phyloP scores from a whole-genome alignment of 768 basidiomycete genomes.

The Tricholomella constricta region DNA sequence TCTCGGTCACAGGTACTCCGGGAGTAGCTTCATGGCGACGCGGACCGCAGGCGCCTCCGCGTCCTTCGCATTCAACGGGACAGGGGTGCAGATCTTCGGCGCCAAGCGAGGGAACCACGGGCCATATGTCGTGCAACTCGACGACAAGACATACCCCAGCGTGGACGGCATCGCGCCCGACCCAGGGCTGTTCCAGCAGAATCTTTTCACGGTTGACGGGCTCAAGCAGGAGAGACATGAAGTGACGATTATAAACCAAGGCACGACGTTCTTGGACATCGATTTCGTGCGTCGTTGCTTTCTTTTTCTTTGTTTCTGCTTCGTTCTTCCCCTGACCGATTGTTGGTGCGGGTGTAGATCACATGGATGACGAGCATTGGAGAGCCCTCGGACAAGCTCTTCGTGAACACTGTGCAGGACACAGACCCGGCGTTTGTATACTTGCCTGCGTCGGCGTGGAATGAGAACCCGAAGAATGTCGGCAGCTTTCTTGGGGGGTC shows the following conservation, averaged over 20 bases:
- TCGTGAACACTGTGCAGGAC: conserved; percentile 34
- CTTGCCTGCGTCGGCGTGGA: conserved; percentile 34
- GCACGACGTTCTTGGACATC: conserved; percentile 39
- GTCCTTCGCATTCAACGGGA: conserved; percentile 51
- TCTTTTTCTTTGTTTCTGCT: background rate
- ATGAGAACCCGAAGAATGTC: conserved; percentile 27
- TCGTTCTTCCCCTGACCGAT: no score
- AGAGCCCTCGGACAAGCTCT: conserved; percentile 21
- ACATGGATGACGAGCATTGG: conserved; percentile 35
- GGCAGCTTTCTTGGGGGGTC: conserved; percentile 43
- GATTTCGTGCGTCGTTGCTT: conserved; percentile 43
- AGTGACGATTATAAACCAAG: conserved; percentile 36
- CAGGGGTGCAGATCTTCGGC: conserved; percentile 50
- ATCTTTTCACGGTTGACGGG: conserved; percentile 37
- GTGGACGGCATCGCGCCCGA: conserved; percentile 29
- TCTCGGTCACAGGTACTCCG: conserved; percentile 30
- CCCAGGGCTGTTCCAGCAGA: conserved; percentile 38
- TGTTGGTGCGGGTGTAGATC: no score
- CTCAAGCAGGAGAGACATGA: conserved; percentile 38
- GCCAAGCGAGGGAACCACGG: conserved; percentile 52
- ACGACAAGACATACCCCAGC: conserved; percentile 29
- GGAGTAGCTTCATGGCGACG: conserved; percentile 42
- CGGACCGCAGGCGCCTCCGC: conserved; percentile 31
- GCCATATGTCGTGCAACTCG: conserved; percentile 42
- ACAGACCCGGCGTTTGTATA: conserved; percentile 40